A percentile compares a stretch with the other conserved stretches of the same genome.
phyloP scores from a whole-genome alignment of 2,329 filamentous ascomycete species.

The Clarireedia homoeocarpa region DNA sequence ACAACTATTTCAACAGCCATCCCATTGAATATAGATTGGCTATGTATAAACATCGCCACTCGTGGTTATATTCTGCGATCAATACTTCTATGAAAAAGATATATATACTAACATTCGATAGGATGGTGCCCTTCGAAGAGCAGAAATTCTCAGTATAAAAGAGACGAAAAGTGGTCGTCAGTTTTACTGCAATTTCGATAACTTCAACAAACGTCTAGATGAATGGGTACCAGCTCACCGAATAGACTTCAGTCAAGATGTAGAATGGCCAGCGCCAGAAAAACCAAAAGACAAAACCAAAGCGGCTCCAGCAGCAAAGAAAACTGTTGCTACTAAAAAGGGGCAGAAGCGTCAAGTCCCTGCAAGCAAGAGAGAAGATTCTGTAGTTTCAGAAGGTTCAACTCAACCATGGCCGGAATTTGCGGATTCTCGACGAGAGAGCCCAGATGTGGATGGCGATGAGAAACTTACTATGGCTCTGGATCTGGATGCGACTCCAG shows the following conservation, averaged over 20 bases:
- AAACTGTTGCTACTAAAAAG: constrained; percentile 31
- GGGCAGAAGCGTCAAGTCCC: constrained; percentile 32
- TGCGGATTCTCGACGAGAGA: constrained; percentile 23
- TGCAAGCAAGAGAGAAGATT: constrained; percentile 25
- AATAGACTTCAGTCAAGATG: constrained; percentile 81
- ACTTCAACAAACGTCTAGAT: constrained; percentile 29
- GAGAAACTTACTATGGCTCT: constrained; percentile 19
- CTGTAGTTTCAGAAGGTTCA: constrained; percentile 26
- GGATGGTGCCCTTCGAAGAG: constrained; percentile 81
- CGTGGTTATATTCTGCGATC: too few relatives aligned
- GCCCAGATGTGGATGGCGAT: constrained; percentile 23
- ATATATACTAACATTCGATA: constrained; percentile 29
- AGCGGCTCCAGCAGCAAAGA: constrained; percentile 41
- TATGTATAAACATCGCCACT: too few relatives aligned
- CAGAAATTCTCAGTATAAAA: constrained; percentile 92
- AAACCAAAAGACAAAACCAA: constrained; percentile 74
- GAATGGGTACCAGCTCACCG: constrained; percentile 84
- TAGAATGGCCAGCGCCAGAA: constrained; percentile 88
- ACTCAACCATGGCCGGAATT: constrained; percentile 28
- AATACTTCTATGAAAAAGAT: too few relatives aligned
- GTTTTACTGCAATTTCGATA: constrained; percentile 29
- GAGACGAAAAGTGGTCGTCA: constrained; percentile 74
- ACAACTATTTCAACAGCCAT: background rate
- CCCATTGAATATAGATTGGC: too few relatives aligned
- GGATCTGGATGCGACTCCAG: constrained; percentile 27